Conservation (phyloP, 805 yeast species). For the Scheffersomyces ergatensis region DNA sequence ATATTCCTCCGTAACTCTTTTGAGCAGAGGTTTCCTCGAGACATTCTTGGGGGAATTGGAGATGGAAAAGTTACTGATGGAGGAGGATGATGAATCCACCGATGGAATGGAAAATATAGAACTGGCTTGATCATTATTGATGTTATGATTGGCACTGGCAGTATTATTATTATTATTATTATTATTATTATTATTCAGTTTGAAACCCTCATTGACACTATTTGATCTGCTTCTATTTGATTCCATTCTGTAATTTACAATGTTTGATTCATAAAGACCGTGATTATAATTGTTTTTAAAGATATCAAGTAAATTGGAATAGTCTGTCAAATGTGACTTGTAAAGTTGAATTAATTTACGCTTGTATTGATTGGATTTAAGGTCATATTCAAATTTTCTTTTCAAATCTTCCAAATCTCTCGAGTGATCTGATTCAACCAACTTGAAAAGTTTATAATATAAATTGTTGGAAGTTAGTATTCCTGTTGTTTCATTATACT, state of each 20-base stretch:
- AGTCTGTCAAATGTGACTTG: slow-evolving; percentile 17
- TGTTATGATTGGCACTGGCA: not conserved
- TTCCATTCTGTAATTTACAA: slow-evolving; percentile 6
- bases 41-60: not conserved
- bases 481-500: slow-evolving; percentile 19
- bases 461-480: slow-evolving; percentile 14
- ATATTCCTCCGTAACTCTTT: not conserved
- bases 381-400: slow-evolving; percentile 9
- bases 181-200: not conserved
- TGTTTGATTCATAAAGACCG: slow-evolving; percentile 15
- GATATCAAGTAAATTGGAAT: slow-evolving; percentile 16
- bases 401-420: slow-evolving; percentile 12
- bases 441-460: slow-evolving; percentile 19
- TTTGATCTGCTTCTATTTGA: not conserved
- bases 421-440: slow-evolving; percentile 19
- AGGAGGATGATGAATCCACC: not conserved
- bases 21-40: not conserved
- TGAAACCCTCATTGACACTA: not conserved
- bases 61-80: not conserved
- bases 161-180: not conserved
- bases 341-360: slow-evolving; percentile 14
- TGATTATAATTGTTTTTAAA: slow-evolving; percentile 22
- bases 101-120: slow-evolving; percentile 2
- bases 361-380: slow-evolving; percentile 11
- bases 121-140: not conserved